phyloP scores from a whole-genome alignment of 176 grass and related monocot species.

The Lolium rigidum region DNA sequence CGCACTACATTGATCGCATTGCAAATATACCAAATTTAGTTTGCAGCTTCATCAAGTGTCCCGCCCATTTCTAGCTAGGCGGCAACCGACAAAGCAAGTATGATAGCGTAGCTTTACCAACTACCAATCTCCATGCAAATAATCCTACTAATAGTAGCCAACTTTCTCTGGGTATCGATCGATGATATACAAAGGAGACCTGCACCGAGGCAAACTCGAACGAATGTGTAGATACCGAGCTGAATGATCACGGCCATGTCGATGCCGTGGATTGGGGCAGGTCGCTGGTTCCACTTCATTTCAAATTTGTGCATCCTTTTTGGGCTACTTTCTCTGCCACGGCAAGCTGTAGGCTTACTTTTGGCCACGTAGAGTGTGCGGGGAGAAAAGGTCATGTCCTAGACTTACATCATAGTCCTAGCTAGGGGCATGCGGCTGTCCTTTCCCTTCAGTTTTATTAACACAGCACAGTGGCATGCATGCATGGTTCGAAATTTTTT shows the following conservation, averaged over 20 bases:
- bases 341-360: slow-evolving; percentile 47
- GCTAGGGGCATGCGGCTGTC: neutral
- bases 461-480: neutral
- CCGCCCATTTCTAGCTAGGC: neutral
- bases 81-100: neutral
- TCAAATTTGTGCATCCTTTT: slow-evolving; percentile 34
- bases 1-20: too few species aligned
- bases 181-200: neutral
- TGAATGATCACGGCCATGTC: neutral
- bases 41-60: too few species aligned
- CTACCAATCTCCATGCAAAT: too few species aligned
- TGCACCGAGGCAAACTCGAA: neutral
- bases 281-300: neutral
- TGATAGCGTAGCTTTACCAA: neutral
- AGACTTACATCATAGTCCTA: neutral
- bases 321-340: neutral
- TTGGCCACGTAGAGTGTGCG: slow-evolving; percentile 34
- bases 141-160: too few species aligned
- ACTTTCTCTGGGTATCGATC: neutral
- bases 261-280: neutral
- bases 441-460: slow-evolving; percentile 19
- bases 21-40: too few species aligned
- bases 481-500: slow-evolving; percentile 43
- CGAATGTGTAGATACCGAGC: neutral
- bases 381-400: slow-evolving; percentile 21